These are phyloP conservation scores for Mollisia scopiformis DNA, from an alignment of 2,329 filamentous ascomycete species.

Conservation along the genomic window DNA sequence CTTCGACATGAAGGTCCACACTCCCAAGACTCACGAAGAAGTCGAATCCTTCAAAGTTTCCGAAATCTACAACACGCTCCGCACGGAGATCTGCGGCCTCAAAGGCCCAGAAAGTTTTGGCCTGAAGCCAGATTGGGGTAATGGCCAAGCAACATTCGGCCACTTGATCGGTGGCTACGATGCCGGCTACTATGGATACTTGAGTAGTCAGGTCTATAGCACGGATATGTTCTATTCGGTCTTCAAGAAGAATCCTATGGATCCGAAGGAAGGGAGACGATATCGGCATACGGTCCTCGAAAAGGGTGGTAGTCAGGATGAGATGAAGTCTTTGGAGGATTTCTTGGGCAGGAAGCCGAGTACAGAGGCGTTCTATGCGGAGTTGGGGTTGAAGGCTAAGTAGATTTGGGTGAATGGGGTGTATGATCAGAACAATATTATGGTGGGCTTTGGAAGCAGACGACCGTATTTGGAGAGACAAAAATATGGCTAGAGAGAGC, in stretches of 20 bases:
- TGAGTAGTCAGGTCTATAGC: conserved; percentile 78
- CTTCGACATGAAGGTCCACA: conserved; percentile 83
- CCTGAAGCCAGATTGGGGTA: conserved; percentile 61
- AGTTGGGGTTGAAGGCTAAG: conserved; percentile 58
- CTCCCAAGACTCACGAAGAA: conserved; percentile 69
- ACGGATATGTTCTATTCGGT: conserved; percentile 85
- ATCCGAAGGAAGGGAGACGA: conserved; percentile 70
- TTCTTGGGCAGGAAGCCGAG: conserved; percentile 79
- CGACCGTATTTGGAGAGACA: no score
- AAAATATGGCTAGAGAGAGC: no score
- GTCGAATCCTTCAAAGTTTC: conserved; percentile 67
- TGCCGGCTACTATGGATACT: conserved; percentile 79
- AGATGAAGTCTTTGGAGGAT: conserved; percentile 78
- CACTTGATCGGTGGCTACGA: conserved; percentile 86
- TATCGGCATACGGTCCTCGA: conserved; percentile 81
- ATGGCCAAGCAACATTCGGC: conserved; percentile 79
- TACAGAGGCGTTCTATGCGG: conserved; percentile 78
- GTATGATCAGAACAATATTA: neutral
- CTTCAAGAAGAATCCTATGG: conserved; percentile 80
- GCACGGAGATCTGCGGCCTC: conserved; percentile 71
- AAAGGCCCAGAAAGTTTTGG: conserved; percentile 73
- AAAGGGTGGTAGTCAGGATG: conserved; percentile 76
- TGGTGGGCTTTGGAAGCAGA: no score
- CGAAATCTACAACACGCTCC: conserved; percentile 71
- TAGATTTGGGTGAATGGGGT: neutral